Conservation (phyloP, 805 yeast species). For the Saccharomycopsis fodiens region DNA sequence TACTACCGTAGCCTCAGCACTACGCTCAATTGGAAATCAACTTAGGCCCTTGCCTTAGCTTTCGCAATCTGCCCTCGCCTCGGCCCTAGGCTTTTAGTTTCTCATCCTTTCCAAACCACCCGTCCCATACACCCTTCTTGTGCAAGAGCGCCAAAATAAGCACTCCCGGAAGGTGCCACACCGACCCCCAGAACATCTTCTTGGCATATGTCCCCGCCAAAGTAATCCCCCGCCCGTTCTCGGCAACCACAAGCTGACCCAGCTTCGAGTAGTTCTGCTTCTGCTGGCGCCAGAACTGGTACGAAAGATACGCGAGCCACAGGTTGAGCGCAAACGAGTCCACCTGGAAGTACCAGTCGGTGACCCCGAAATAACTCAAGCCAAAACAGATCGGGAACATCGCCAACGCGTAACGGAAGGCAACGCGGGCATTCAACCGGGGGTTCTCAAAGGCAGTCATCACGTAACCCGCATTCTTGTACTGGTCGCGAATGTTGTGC, state of each 20-base stretch:
- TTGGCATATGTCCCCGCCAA: slow-evolving; percentile 67
- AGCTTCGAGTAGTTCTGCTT: slow-evolving; percentile 43
- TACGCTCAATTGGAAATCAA: too few species aligned
- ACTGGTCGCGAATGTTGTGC: slow-evolving; percentile 82
- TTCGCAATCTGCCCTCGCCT: too few species aligned
- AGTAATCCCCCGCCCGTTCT: slow-evolving; percentile 46
- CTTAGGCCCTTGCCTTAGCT: too few species aligned
- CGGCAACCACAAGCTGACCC: slow-evolving; percentile 30
- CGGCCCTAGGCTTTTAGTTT: too few species aligned
- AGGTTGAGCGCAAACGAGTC: slow-evolving; percentile 79
- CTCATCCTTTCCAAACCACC: slow-evolving; percentile 44
- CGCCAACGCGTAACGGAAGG: slow-evolving; percentile 78
- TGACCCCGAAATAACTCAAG: slow-evolving; percentile 65
- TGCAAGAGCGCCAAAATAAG: slow-evolving; percentile 88
- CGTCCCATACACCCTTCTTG: slow-evolving; percentile 93
- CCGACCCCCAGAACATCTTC: slow-evolving; percentile 88
- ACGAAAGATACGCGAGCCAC: slow-evolving; percentile 79
- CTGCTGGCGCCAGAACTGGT: slow-evolving; percentile 82
- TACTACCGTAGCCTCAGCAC: too few species aligned
- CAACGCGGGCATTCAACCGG: slow-evolving; percentile 83
- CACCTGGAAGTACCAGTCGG: slow-evolving; percentile 72
- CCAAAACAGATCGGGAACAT: slow-evolving; percentile 94
- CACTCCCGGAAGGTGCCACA: slow-evolving; percentile 88
- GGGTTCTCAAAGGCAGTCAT: slow-evolving; percentile 96
- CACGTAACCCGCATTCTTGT: slow-evolving; percentile 90